Evolutionary conservation across 202 grass and related monocot genomes (phyloP), one percentile per base, ranked within the genome.

Genomic region (Elaeis oleifera): DNA sequence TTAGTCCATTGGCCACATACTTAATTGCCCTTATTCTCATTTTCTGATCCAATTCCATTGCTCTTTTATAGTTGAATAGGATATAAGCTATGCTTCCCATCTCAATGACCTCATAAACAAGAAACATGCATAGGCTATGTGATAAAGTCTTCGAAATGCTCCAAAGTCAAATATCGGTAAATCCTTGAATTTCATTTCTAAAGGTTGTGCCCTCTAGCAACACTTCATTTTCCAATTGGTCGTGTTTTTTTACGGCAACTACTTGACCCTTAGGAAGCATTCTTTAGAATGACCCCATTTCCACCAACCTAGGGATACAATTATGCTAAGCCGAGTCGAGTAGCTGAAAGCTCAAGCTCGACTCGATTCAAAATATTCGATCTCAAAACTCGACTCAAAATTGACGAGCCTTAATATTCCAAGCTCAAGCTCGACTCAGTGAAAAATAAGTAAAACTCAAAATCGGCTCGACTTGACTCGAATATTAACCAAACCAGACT

Each of bases 201-300:
- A 52, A 27, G 4, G 58, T 0, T 13, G 50, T 5, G 11, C 51
- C 48, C 7, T 57, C 54, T 20, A 11, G 3, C 0, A 9, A 23
- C 18, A 5, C 13, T 8, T 53, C 69, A 51, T 61, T 44, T 61
- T 59, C 72, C 1, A 26, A 23, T 28, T 7, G 2, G 5, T 76
- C 49, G 11, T 54, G 27, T 21, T 54, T 68, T 51, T 76, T 76
- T 3, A 76, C 64, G 9, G 74, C 74, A 51, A 68, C 49, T 53
- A 68, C 49, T 25, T 9, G n/a, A 22, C 26, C 26, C 4, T 27
- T 27, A 27, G 26, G 26, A 27, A 27, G 3, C 26, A 0, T 27
- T 3, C 56, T 61, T 31, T 56, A 54, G 69, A 26, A 76, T 50
- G 32, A 39, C 53, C 23, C 73, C 56, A 48, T 68, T 23, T 44